Conservation (phyloP, 768 basidiomycete species). For the Ramaria rubella region DNA sequence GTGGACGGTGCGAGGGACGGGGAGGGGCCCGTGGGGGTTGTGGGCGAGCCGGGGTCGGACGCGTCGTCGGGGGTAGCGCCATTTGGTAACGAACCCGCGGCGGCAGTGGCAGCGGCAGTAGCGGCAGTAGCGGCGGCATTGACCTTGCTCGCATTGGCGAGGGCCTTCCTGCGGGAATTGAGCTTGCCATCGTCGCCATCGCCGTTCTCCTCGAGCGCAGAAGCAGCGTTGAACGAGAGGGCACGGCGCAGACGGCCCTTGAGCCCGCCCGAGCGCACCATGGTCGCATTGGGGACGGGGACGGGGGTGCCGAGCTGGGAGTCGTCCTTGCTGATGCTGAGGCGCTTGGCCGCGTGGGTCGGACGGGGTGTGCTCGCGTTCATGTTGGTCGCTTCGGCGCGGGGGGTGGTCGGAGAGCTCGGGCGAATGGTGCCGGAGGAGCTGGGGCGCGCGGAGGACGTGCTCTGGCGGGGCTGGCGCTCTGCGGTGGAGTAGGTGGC, state of each 20-base stretch:
- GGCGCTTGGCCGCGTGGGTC: background rate
- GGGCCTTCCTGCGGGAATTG: conserved; percentile 12
- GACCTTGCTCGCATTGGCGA: conserved; percentile 13
- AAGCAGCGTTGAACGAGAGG: conserved; percentile 54
- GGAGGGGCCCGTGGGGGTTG: conserved; percentile 22
- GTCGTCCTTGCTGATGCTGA: conserved; percentile 16
- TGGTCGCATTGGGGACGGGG: conserved; percentile 16
- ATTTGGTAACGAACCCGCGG: background rate
- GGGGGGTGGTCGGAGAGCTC: conserved; percentile 59
- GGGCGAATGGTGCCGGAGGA: conserved; percentile 52
- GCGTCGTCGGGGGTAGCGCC: background rate
- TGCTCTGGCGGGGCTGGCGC: conserved; percentile 24
- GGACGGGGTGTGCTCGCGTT: conserved; percentile 31
- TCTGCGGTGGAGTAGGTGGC: conserved; percentile 56
- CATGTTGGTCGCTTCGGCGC: conserved; percentile 14
- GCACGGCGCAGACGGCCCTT: conserved; percentile 74
- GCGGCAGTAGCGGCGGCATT: conserved; percentile 10
- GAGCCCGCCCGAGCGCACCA: conserved; percentile 58
- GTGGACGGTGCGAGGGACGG: background rate
- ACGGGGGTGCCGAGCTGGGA: conserved; percentile 11
- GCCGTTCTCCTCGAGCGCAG: conserved; percentile 53
- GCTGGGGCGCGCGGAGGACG: background rate
- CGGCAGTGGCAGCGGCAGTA: conserved; percentile 8
- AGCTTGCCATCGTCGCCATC: conserved; percentile 31
- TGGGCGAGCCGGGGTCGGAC: conserved; percentile 9